phyloP scores from a whole-genome alignment of 2,329 filamentous ascomycete species.

The Amauroascus niger region DNA sequence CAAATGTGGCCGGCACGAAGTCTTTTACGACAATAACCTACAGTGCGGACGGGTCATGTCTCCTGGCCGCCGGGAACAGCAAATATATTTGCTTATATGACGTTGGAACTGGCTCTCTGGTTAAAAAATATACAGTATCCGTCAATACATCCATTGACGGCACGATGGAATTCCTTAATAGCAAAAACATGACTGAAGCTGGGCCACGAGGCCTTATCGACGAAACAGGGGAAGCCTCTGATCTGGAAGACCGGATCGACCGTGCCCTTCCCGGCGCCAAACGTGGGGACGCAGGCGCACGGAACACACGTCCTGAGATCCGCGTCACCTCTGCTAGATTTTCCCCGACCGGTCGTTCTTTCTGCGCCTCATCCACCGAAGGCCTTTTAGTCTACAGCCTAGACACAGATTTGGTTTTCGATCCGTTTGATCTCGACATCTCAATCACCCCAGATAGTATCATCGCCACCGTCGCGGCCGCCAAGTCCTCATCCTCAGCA shows the following conservation, averaged over 20 bases:
- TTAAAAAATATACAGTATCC: conserved; percentile 93
- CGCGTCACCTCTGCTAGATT: conserved; percentile 78
- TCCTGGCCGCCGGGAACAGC: conserved; percentile 88
- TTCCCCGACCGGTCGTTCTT: conserved; percentile 76
- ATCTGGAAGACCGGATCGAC: conserved; percentile 76
- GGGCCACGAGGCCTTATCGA: conserved; percentile 79
- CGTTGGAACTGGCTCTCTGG: conserved; percentile 77
- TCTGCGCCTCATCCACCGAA: conserved; percentile 92
- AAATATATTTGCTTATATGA: conserved; percentile 98
- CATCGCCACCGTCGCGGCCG: conserved; percentile 55
- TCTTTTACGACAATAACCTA: conserved; percentile 81
- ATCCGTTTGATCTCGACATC: conserved; percentile 92
- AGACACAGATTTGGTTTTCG: conserved; percentile 74
- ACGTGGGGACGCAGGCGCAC: conserved; percentile 71
- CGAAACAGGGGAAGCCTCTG: conserved; percentile 76
- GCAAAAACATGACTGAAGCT: conserved; percentile 79
- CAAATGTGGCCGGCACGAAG: conserved; percentile 83
- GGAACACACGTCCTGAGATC: conserved; percentile 70
- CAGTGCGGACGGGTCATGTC: conserved; percentile 81
- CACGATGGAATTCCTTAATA: conserved; percentile 95
- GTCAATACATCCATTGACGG: conserved; percentile 92
- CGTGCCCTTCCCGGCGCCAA: conserved; percentile 72
- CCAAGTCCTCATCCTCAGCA: conserved; percentile 26
- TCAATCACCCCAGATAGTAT: conserved; percentile 84
- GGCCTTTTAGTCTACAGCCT: conserved; percentile 88